These are phyloP conservation scores for Phoma sp. DNA, from an alignment of 2,329 filamentous ascomycete genomes.

Conservation along the genomic window DNA sequence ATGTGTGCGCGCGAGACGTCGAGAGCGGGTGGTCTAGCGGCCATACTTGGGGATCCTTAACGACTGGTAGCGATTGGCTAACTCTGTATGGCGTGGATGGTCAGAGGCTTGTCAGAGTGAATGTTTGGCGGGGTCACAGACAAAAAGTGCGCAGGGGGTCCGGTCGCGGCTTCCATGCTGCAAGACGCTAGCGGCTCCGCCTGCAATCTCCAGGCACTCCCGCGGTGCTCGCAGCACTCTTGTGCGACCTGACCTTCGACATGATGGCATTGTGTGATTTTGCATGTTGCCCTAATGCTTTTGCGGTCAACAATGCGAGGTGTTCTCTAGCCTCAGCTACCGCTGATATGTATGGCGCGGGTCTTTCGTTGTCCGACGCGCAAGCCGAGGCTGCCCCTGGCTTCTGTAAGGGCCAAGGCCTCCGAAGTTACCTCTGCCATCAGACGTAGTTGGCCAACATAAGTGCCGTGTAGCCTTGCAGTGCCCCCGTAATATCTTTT, in stretches of 20 bases:
- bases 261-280: neutral
- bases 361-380: neutral
- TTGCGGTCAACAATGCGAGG: constrained; percentile 9
- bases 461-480: neutral
- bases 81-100: neutral
- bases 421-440: constrained; percentile 1
- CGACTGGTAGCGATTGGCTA: neutral
- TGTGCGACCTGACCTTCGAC: neutral
- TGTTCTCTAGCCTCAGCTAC: neutral
- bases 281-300: constrained; percentile 3
- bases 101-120: constrained; percentile 2
- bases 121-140: constrained; percentile 7
- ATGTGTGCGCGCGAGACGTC: constrained; percentile 33
- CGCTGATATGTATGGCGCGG: constrained; percentile 1
- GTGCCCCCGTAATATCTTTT: neutral
- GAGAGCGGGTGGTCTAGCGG: constrained; percentile 25
- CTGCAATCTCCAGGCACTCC: constrained; percentile 8
- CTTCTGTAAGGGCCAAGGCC: neutral
- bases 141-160: constrained; percentile 14
- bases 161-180: constrained; percentile 7
- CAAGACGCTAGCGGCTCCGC: constrained; percentile 11
- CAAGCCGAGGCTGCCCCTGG: constrained; percentile 9
- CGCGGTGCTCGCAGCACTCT: constrained; percentile 3
- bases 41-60: constrained; percentile 13
- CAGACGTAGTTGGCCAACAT: neutral